Conservation (phyloP, 768 basidiomycete species). For the Tulasnella sp. region DNA sequence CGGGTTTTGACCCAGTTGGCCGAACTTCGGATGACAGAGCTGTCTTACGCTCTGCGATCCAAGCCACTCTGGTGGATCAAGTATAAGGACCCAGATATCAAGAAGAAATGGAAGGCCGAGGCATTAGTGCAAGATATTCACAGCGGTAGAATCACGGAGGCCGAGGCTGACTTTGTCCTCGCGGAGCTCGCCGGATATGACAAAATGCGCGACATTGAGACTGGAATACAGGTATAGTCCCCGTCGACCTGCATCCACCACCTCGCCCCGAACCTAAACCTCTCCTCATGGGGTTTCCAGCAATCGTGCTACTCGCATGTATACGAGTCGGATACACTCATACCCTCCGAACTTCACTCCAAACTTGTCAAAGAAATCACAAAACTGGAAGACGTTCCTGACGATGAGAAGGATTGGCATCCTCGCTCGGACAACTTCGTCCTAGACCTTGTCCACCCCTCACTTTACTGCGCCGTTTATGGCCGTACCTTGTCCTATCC, state of each 20-base stretch:
- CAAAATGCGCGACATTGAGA: conserved; percentile 1
- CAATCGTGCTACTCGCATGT: conserved; percentile 7
- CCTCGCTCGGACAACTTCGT: conserved; percentile 23
- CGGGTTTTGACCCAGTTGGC: neutral
- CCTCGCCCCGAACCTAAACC: no score
- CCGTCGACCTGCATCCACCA: no score
- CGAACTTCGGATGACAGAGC: conserved; percentile 2
- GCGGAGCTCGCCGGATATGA: conserved; percentile 7
- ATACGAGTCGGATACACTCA: conserved; percentile 19
- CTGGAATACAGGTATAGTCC: neutral
- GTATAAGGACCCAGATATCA: neutral
- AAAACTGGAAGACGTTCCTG: conserved; percentile 21
- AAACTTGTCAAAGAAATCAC: conserved; percentile 13
- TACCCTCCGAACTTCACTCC: conserved; percentile 14
- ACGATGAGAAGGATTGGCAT: conserved; percentile 25
- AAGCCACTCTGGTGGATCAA: conserved; percentile 12
- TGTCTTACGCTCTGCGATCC: conserved; percentile 9
- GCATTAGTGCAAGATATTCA: neutral
- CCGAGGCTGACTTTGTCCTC: conserved; percentile 6
- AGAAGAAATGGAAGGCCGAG: conserved; percentile 9
- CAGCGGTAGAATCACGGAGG: neutral
- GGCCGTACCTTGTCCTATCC: conserved; percentile 21
- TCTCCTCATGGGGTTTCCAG: neutral
- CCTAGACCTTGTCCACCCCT: conserved; percentile 25
- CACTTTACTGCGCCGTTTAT: conserved; percentile 23